Percentiles rank a stretch among this genome's conserved stretches.
phyloP scores from a whole-genome alignment of 2,329 filamentous ascomycete genomes.

The Pseudohalonectria lignicola region DNA sequence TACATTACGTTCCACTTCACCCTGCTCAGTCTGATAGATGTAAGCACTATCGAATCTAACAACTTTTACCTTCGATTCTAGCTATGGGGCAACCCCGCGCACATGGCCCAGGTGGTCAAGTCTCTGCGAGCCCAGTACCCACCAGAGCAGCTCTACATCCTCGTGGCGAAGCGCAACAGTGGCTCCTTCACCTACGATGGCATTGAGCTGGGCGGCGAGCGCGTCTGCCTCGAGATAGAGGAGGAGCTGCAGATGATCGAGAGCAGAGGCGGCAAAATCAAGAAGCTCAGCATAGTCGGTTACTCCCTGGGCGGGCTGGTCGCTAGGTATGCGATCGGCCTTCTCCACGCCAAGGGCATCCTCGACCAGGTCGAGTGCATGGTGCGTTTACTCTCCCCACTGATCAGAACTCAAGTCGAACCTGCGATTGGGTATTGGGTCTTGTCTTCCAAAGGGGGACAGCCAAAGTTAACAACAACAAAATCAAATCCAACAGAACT shows the following conservation, averaged over 20 bases:
- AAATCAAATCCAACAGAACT: constrained; percentile 61
- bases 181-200: constrained; percentile 64
- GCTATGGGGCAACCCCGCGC: constrained; percentile 70
- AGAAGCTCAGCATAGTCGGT: constrained; percentile 75
- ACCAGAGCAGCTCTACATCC: constrained; percentile 54
- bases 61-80: constrained; percentile 22
- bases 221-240: constrained; percentile 56
- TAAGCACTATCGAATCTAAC: no score
- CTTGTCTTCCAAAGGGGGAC: no score
- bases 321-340: constrained; percentile 73
- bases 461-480: no score
- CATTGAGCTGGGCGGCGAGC: constrained; percentile 56
- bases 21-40: not conserved
- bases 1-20: not conserved
- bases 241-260: constrained; percentile 47
- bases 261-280: constrained; percentile 57
- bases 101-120: constrained; percentile 59
- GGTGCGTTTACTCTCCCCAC: constrained; percentile 26
- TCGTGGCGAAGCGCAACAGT: constrained; percentile 62
- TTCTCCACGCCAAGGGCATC: constrained; percentile 70
- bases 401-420: not conserved
- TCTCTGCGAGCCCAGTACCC: constrained; percentile 50
- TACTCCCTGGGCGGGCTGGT: constrained; percentile 87
- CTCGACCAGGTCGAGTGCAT: constrained; percentile 73
- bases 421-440: no score